These are phyloP conservation scores for Trichoderma guizhouense DNA, from an alignment of 2,329 filamentous ascomycete genomes.

Conservation along the genomic window DNA sequence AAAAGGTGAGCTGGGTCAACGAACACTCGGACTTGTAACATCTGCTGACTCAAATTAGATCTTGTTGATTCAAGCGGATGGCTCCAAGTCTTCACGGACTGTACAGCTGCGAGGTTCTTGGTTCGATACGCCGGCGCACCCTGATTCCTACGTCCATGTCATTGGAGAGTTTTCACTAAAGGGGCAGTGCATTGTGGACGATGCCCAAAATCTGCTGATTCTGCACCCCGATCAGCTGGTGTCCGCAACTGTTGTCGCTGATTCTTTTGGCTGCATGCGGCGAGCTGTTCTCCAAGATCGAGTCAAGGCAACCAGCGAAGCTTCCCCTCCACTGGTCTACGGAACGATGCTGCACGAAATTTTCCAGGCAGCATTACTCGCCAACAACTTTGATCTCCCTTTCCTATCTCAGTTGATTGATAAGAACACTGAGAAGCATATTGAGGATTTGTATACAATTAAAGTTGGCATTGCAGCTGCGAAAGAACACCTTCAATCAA, in stretches of 20 bases:
- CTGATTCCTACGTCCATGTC: conserved; percentile 78
- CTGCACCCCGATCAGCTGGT: conserved; percentile 93
- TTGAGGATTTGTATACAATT: conserved; percentile 88
- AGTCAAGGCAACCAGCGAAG: conserved; percentile 82
- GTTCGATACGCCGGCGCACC: conserved; percentile 73
- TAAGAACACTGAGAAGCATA: conserved; percentile 66
- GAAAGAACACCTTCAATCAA: conserved; percentile 74
- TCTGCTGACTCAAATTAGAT: conserved; percentile 49
- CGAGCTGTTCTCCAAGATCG: conserved; percentile 92
- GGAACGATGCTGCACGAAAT: conserved; percentile 93
- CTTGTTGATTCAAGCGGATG: conserved; percentile 77
- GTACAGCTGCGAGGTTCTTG: conserved; percentile 82
- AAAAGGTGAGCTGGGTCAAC: conserved; percentile 62
- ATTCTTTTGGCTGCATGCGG: conserved; percentile 88
- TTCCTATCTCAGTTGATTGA: conserved; percentile 68
- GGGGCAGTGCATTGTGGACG: conserved; percentile 78
- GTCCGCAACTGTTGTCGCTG: conserved; percentile 91
- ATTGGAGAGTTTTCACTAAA: conserved; percentile 70
- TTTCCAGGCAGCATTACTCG: conserved; percentile 84
- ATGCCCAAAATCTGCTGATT: conserved; percentile 79
- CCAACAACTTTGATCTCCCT: conserved; percentile 72
- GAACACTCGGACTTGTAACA: not conserved
- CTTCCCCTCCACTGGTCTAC: conserved; percentile 79
- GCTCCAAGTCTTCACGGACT: conserved; percentile 59
- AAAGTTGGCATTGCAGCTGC: conserved; percentile 71